Conservation (phyloP, 306 rosid genomes). For the Leucaena leucocephala region DNA sequence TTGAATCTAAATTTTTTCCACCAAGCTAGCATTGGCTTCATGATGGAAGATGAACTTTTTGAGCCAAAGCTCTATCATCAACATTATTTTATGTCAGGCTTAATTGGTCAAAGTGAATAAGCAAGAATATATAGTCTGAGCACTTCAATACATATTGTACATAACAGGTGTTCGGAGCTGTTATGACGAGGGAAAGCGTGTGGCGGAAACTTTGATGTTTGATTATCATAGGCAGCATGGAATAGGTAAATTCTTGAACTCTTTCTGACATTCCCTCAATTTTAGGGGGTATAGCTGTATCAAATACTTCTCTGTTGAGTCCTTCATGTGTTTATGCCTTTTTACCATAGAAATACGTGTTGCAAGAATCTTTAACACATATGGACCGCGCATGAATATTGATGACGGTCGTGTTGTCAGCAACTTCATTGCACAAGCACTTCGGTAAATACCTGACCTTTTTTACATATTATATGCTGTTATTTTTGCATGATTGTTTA, state of each 20-base stretch:
- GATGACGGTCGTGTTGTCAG: slow-evolving; percentile 99
- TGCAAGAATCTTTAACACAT: slow-evolving; percentile 96
- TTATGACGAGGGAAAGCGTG: slow-evolving; percentile 98
- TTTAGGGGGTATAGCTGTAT: slow-evolving; percentile 28
- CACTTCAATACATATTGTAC: slow-evolving; percentile 26
- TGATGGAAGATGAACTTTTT: slow-evolving; percentile 14
- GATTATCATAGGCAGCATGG: slow-evolving; percentile 99
- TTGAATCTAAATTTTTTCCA: background rate
- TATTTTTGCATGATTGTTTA: slow-evolving; percentile 22
- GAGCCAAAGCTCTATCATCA: background rate
- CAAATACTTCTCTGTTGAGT: slow-evolving; percentile 1
- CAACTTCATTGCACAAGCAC: slow-evolving; percentile 96
- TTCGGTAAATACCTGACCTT: slow-evolving; percentile 60
- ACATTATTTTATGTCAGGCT: background rate
- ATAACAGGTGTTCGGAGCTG: slow-evolving; percentile 93
- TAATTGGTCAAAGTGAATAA: background rate
- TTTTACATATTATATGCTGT: background rate
- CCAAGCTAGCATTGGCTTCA: background rate
- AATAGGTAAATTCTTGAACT: slow-evolving; percentile 50
- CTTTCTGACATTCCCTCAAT: slow-evolving; percentile 15
- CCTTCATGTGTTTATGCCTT: slow-evolving; percentile 13
- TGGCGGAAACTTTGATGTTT: slow-evolving; percentile 98
- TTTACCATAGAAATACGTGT: slow-evolving; percentile 72
- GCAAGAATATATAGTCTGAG: slow-evolving; percentile 23
- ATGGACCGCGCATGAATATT: slow-evolving; percentile 99